Percentiles rank a stretch among this genome's conserved stretches.
These are phyloP conservation scores for Phytophthora multivora DNA, from an alignment of 352 stramenopile genomes.

Conservation along the genomic window DNA sequence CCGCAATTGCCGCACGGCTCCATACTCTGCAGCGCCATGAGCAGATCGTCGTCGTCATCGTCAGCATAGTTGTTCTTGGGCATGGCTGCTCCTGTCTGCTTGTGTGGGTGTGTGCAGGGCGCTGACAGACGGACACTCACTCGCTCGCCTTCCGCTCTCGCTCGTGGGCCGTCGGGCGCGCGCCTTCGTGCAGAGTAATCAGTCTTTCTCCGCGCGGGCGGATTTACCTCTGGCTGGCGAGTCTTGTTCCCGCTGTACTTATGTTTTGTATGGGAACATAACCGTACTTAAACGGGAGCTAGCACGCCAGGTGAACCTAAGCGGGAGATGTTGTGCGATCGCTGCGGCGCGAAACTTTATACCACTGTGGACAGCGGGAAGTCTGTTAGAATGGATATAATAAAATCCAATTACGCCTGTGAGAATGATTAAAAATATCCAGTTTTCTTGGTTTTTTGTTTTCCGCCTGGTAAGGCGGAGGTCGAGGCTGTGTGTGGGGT, in stretches of 20 bases:
- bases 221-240: slow-evolving; percentile 35
- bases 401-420: slow-evolving; percentile 1
- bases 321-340: slow-evolving; percentile 29
- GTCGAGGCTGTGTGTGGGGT: too few relatives aligned
- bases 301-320: slow-evolving; percentile 28
- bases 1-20: slow-evolving; percentile 88
- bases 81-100: slow-evolving; percentile 23
- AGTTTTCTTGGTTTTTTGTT: slow-evolving; percentile 1
- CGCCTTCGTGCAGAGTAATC: slow-evolving; percentile 20
- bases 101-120: neutral
- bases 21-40: slow-evolving; percentile 87
- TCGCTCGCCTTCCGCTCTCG: neutral
- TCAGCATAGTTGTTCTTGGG: slow-evolving; percentile 84
- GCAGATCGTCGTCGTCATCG: slow-evolving; percentile 85
- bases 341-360: slow-evolving; percentile 13
- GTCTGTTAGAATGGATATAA: neutral
- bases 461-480: slow-evolving; percentile 4
- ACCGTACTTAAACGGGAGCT: slow-evolving; percentile 19
- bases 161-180: slow-evolving; percentile 5
- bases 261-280: slow-evolving; percentile 23
- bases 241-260: slow-evolving; percentile 27
- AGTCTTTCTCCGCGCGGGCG: slow-evolving; percentile 26
- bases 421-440: slow-evolving; percentile 28
- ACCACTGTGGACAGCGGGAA: neutral
- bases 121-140: neutral